Base-by-base conservation (phyloP, 78 protist genomes). In the Bodo saltans region DNA sequence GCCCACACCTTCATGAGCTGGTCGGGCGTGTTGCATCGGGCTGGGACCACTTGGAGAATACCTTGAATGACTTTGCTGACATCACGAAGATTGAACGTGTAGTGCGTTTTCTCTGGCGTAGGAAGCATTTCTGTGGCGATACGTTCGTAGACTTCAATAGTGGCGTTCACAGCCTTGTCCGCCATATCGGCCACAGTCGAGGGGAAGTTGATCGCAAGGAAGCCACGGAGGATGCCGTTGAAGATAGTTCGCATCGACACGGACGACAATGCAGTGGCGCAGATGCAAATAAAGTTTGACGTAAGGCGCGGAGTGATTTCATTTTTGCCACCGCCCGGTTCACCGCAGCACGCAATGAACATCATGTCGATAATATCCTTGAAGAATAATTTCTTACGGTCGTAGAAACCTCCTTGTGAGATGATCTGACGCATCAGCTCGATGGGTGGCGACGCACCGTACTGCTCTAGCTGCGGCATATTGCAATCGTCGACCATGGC, bases 1-100 rank as follows among this genome's bases (percentile, higher is more conserved):
- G 4, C 0, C 91, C 93, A 92, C 4, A 88, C 29, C 17, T 85
- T 0, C 4, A 76, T 38, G 33, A 93, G 11, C 17, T 32, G 11
- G 37, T 74, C 88, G 40, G 1, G 8, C 26, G 4, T 3, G 12
- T 69, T 8, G 23, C 34, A 32, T 26, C 38, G 42, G 27, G 34
- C 33, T 53, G 80, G 37, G 26, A 0, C 39, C 21, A 83, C 75
- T 35, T 0, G 0, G 42, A 90, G 70, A 38, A 90, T 32, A 32
- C 95, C 95, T 33, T 84, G 90, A 32, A 86, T 26, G n/a, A 90
- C 88, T 42, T 74, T 71, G 53, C 89, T 40, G n/a, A 92, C 37
- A 40, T 93, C 96, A 35, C 96, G 88, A 67, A 93, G 91, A 82
- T 92, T 93, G 93, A 93, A 93, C 2, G 96, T 92, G 87, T 93